Evolutionary conservation across 1,284 basidiomycete genomes (phyloP).

Genomic region (Cutaneotrichosporon mucoides): DNA sequence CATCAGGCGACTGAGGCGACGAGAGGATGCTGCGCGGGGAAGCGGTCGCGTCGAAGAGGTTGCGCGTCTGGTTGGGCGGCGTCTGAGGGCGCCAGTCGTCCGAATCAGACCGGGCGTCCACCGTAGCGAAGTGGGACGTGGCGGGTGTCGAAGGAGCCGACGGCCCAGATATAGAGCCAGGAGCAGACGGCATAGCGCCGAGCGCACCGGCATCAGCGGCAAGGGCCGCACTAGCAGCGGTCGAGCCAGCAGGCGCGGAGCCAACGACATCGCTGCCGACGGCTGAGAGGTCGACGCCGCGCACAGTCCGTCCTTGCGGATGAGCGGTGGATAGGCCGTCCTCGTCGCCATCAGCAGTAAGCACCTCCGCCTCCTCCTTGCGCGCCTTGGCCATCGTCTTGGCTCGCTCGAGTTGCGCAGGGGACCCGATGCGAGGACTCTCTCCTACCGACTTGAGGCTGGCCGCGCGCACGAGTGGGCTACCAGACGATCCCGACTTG

Average conservation of each 20-base stretch:
- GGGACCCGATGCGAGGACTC: neutral
- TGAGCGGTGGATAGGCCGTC: neutral
- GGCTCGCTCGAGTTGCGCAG: neutral
- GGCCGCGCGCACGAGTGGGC: neutral
- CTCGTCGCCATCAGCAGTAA: neutral
- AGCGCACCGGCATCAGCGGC: too few relatives aligned
- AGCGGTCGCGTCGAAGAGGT: neutral
- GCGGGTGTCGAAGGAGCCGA: too few relatives aligned
- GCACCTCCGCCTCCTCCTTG: neutral
- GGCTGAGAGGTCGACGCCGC: neutral
- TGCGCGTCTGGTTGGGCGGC: neutral
- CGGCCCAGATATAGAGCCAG: too few relatives aligned
- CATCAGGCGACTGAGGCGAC: neutral
- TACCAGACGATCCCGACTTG: neutral
- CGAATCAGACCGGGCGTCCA: too few relatives aligned
- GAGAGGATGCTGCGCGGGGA: neutral
- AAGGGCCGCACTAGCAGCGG: too few relatives aligned
- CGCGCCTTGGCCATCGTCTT: neutral
- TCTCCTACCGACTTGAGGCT: neutral
- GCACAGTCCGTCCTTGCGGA: neutral
- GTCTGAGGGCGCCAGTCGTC: neutral
- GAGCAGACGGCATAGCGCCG: too few relatives aligned
- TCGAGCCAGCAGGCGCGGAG: neutral
- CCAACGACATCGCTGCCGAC: slow-evolving; percentile 1
- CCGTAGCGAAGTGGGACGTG: too few relatives aligned